Evolutionary conservation across 2,329 filamentous ascomycete genomes (phyloP).

Genomic region (Dothiorella sarmentorum): DNA sequence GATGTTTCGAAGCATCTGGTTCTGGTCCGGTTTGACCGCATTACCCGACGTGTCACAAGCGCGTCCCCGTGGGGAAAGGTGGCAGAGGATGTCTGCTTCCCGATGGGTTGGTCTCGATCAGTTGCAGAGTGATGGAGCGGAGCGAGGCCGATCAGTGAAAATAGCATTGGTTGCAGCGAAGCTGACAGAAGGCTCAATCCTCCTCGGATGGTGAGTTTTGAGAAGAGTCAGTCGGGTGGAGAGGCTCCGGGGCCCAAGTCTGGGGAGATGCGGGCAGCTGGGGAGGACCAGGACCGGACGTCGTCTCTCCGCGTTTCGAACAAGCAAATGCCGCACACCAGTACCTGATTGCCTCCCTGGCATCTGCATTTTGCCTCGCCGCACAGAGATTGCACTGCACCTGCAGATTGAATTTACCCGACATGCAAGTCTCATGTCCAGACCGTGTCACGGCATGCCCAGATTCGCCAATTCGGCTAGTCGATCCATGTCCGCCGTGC

Average conservation of each 20-base stretch:
- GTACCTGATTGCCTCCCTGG: neutral
- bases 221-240: neutral
- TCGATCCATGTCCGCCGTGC: neutral
- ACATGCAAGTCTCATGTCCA: neutral
- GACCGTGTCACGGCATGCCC: neutral
- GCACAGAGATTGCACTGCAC: neutral
- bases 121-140: neutral
- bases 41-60: neutral
- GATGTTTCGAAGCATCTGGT: neutral
- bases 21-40: constrained; percentile 3
- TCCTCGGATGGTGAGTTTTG: neutral
- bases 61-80: neutral
- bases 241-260: neutral
- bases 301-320: neutral
- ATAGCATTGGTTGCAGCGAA: no score
- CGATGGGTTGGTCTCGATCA: neutral
- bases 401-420: constrained; percentile 9
- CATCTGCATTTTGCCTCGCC: neutral
- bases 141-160: no score
- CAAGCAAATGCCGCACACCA: neutral
- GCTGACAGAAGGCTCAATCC: no score
- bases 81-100: neutral
- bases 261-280: neutral
- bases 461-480: neutral
- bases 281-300: neutral